Conservation (phyloP, 331 rosid genomes). For the Acacia concinna region DNA sequence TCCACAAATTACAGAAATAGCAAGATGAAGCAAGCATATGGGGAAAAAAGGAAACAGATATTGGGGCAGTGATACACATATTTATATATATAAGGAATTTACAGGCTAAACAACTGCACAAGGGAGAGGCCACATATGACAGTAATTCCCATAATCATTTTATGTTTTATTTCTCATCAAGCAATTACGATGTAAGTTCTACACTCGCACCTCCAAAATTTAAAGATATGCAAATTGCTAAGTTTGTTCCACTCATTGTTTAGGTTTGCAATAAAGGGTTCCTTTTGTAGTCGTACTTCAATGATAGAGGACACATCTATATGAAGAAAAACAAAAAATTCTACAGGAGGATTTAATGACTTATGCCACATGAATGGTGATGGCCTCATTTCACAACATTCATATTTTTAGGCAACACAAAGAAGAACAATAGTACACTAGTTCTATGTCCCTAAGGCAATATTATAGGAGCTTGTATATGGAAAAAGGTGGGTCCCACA, state of each 20-base stretch:
- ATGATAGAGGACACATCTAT: not conserved
- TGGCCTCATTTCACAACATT: not conserved
- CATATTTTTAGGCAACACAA: not conserved
- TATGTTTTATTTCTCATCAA: not conserved
- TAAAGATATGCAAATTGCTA: not conserved
- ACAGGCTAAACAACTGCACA: conserved; percentile 3
- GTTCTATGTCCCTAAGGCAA: not conserved
- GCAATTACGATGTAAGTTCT: not conserved
- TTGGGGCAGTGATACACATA: not conserved
- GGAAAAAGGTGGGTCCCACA: not conserved
- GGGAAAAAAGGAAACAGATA: not conserved
- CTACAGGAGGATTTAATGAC: not conserved
- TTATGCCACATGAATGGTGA: not conserved
- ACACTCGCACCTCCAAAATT: not conserved
- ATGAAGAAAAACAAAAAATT: not conserved
- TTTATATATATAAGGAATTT: too few relatives aligned
- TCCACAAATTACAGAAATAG: conserved; percentile 10
- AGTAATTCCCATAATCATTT: conserved; percentile 20
- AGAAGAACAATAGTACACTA: not conserved
- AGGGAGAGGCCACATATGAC: conserved; percentile 65
- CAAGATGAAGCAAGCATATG: not conserved
- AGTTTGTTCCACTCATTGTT: not conserved
- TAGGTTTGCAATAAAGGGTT: not conserved
- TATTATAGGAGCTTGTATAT: not conserved
- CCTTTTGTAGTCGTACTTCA: not conserved